Evolutionary conservation across 441 rosid species (phyloP), one percentile per base, ranked within the genome.

Genomic region (Populus hybrid): DNA sequence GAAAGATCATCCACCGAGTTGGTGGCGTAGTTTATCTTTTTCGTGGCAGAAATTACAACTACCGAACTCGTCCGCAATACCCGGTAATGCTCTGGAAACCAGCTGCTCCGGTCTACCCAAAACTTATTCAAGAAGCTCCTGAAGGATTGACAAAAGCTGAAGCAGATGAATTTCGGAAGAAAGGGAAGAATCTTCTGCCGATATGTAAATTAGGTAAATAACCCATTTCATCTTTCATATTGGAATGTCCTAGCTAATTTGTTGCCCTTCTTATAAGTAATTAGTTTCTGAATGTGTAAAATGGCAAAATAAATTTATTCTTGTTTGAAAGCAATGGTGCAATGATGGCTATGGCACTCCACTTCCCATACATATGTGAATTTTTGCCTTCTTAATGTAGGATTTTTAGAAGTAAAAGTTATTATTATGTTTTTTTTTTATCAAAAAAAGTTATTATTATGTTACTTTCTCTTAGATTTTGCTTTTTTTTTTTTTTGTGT

Each of bases 61-160:
- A 90, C 83, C 85, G 88, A 12, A 85, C 91, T 80, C 97, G 96
- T 83, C 96, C 95, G 0, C 89, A 85, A 77, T 90, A 88, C 68
- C 99, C 98, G 1, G 75, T 93, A 82, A 95, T 93, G 99, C 85
- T 93, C 35, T 95, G 98, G 99, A 93, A 93, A 79, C 98, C 99
- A 65, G 98, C 99, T 78, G 84, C 99, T 86, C 98, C 99, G 12
- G 97, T 95, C 73, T 95, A 93, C 83, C 97, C 97, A 8, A 93
- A 93, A 83, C 98, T 95, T 46, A 93, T 95, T 75, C 97, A 92
- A 83, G 95, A 93, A 78, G 86, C 92, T 82, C 98, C 97, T 30
- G 92, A 90, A 84, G 98, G 97, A 67, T 85, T 95, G 84, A 89
- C 96, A 12, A 84, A 87, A 83, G 85, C 78, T 8, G 95, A 95